Percentiles rank a stretch among this genome's conserved stretches.
Conservation (phyloP, 148 eudicot species). For the Euryodendron excelsum region DNA sequence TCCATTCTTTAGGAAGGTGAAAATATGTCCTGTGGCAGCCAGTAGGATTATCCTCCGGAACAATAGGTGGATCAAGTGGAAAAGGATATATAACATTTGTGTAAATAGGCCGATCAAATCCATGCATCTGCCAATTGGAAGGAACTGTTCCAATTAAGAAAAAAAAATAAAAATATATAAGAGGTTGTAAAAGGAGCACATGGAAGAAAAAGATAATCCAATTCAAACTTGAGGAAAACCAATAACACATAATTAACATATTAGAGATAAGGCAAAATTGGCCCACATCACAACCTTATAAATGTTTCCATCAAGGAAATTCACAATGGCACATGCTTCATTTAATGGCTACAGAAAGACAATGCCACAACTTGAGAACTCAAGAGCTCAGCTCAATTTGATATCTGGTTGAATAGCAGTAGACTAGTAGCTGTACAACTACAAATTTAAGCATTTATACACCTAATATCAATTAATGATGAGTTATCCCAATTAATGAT, state of each 20-base stretch:
- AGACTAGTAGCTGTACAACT: neutral
- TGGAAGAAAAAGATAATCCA: neutral
- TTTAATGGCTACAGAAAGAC: neutral
- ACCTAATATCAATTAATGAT: conserved; percentile 1
- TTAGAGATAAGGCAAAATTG: neutral
- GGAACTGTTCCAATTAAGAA: conserved; percentile 64
- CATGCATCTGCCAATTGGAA: conserved; percentile 98
- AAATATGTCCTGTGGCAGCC: conserved; percentile 94
- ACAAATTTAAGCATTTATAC: neutral
- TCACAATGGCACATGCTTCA: neutral
- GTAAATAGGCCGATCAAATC: conserved; percentile 85
- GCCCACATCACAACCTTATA: neutral
- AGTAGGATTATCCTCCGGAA: conserved; percentile 89
- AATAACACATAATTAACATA: neutral
- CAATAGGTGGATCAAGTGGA: conserved; percentile 78
- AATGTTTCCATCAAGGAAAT: conserved; percentile 1
- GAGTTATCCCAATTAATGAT: neutral
- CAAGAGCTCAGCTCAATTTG: neutral
- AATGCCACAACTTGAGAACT: neutral
- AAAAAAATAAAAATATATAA: conserved; percentile 6
- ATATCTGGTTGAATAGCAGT: neutral
- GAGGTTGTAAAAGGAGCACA: neutral
- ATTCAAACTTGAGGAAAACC: neutral
- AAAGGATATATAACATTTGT: conserved; percentile 80
- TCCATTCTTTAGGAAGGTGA: conserved; percentile 75